Evolutionary conservation across 768 basidiomycete genomes (phyloP), one percentile per base, ranked within the genome.

Genomic region (Pholiota microspora): DNA sequence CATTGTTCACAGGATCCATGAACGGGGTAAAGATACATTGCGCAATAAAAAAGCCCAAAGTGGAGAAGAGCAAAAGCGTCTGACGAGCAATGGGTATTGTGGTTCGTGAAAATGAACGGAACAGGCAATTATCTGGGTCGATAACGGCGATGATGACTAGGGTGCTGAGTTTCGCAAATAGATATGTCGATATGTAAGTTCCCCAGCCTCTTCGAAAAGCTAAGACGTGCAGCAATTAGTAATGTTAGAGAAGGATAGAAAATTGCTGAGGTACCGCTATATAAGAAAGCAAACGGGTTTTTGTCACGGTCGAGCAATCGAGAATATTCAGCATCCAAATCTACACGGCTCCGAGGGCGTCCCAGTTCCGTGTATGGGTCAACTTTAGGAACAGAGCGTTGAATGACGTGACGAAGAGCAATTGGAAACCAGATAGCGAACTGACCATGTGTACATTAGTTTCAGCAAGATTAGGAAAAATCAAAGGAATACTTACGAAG

Each of bases 291-390:
- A 59, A 89, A 82, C 2, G 89, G 85, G 64, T 84, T 86, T 13
- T 66, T 70, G 66, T 91, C 89, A 2, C 82, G 78, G 48, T 73
- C 69, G 16, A 90, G 73, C 9, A 89, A 61, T 23, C 86, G 76
- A 57, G 86, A 81, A 57, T 92, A 90, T 72, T 90, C 89, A 13
- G 71, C 77, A 60, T 89, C 81, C 77, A 86, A 68, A 54, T 89
- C 85, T 24, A 69, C 69, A 21, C 64, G 69, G 53, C 73, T 82
- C 18, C 90, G 72, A 15, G 65, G 74, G 38, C 82, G 78, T 3
- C 89, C 90, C n/a, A 91, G 73, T 60, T 89, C 88, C 1, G 85
- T 88, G 62, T 75, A 91, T 27, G 61, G 71, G 61, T 90, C 87
- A 1, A 88, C 82, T 35, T 75, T 75, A 0, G 90, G 90, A 1